phyloP scores from a whole-genome alignment of 2,329 filamentous ascomycete species.

The Podosphaera aphanis region DNA sequence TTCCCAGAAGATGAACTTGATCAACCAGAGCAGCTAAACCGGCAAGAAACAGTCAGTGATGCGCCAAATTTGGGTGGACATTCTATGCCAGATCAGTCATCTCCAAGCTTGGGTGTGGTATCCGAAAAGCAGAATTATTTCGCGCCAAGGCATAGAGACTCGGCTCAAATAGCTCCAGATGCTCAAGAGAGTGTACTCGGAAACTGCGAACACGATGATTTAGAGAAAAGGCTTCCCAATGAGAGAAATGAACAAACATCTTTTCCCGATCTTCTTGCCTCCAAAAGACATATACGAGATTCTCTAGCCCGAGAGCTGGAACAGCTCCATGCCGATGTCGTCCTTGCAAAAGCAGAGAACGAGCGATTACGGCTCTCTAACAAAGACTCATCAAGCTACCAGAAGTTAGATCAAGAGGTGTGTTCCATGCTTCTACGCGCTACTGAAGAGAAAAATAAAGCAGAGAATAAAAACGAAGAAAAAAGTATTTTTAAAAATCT shows the following conservation, averaged over 20 bases:
- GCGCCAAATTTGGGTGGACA: neutral
- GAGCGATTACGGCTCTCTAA: slow-evolving; percentile 22
- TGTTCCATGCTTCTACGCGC: slow-evolving; percentile 10
- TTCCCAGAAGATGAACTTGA: neutral
- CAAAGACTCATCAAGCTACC: slow-evolving; percentile 13
- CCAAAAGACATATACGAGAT: slow-evolving; percentile 29
- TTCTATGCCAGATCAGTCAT: neutral
- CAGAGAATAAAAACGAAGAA: slow-evolving; percentile 5
- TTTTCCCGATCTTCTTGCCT: slow-evolving; percentile 13
- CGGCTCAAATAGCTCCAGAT: neutral
- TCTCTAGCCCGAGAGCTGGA: slow-evolving; percentile 31
- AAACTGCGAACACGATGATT: no score
- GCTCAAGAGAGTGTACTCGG: neutral
- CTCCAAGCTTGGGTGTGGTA: neutral
- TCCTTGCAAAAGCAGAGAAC: slow-evolving; percentile 32
- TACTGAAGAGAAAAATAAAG: slow-evolving; percentile 5
- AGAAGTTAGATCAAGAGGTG: slow-evolving; percentile 21
- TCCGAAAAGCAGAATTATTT: neutral
- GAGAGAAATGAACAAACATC: neutral
- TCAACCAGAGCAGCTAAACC: neutral
- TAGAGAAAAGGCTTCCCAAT: neutral
- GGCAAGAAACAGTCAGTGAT: neutral
- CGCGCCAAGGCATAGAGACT: no score
- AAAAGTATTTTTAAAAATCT: slow-evolving; percentile 14
- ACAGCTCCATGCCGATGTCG: slow-evolving; percentile 33